A percentile compares a stretch with the other conserved stretches of the same genome.
Conservation (phyloP, 805 yeast genomes). For the Myxozyma melibiosi region DNA sequence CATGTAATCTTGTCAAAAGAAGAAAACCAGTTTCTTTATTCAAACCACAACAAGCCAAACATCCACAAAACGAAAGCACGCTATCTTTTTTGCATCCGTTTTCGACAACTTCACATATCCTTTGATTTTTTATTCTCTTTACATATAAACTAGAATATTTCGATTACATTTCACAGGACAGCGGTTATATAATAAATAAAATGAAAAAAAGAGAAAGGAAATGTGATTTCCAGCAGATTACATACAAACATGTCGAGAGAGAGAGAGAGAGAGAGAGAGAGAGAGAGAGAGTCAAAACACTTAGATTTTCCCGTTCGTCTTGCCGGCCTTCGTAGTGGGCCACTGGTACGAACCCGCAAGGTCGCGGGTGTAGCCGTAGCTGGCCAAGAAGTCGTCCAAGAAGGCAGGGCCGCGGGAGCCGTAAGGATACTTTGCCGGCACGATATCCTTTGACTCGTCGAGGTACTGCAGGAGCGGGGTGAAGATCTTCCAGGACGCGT, state of each 20-base stretch:
- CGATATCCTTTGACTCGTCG: constrained; percentile 70
- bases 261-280: too few species aligned
- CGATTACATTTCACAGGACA: too few species aligned
- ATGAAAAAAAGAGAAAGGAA: too few species aligned
- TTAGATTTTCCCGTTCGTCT: constrained; percentile 29
- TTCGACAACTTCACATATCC: background rate
- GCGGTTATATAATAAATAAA: too few species aligned
- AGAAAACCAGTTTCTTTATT: constrained; percentile 13
- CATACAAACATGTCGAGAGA: too few species aligned
- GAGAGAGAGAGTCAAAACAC: too few species aligned
- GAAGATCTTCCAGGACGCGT: constrained; percentile 87
- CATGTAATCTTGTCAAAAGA: too few species aligned
- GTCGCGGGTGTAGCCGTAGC: constrained; percentile 73
- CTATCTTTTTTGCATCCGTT: too few species aligned
- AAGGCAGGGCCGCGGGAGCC: constrained; percentile 87
- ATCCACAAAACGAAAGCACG: background rate
- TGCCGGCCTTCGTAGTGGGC: constrained; percentile 53
- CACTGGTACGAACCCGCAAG: constrained; percentile 74
- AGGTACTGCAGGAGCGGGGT: constrained; percentile 84
- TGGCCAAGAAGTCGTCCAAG: constrained; percentile 60
- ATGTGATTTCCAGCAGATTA: too few species aligned
- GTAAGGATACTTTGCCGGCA: constrained; percentile 72
- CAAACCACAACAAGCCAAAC: background rate
- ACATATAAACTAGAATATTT: too few species aligned
- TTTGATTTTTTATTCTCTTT: too few species aligned